Base-by-base conservation (phyloP, 306 rosid species). In the Sicyos edulis region DNA sequence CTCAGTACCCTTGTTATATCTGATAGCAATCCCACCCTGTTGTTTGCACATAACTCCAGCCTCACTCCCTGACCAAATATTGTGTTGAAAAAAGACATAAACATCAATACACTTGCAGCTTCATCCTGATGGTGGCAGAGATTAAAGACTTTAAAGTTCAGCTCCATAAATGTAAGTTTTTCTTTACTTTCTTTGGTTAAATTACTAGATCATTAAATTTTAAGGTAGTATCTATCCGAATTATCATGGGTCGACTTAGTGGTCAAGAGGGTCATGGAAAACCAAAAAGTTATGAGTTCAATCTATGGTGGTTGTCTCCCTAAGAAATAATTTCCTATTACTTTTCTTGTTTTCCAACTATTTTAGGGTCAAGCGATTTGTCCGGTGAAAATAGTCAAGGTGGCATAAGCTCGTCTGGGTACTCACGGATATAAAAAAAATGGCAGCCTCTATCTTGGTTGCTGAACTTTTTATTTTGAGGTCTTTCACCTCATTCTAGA, bases 1-100 rank as follows among this genome's bases (percentile, higher is more conserved):
- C 92, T 57, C 16, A 90, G 87, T 13, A 84, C 85, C 75, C 89
- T 63, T 19, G 93, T 90, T 70, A 86, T 87, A 63, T 90, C 91
- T 0, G 89, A 90, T 4, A 87, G 86, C 76, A 90, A 76, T 14
- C 89, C 89, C 4, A 76, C 78, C 77, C 89, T 80, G 17, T 88
- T 71, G 50, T 90, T 81, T 12, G 88, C 89, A 34, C 83, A 57
- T 14, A 90, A 60, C 67, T 90, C 93, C 59, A 90, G 53, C 83
- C 87, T 76, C 71, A 87, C 80, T 16, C 96, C 92, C 89, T 89
- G 80, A 65, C 32, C 71, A 65, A 64, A 65, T 20, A 19, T 44
- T 40, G 16, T 42, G 53, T 34, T 34, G n/a, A 2, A 19, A 44
- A 65, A 65, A 65, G 9, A 44, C n/a, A 65, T 17, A 15, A 42